Conservation (phyloP, 805 yeast genomes). For the Komagataella ulmi region DNA sequence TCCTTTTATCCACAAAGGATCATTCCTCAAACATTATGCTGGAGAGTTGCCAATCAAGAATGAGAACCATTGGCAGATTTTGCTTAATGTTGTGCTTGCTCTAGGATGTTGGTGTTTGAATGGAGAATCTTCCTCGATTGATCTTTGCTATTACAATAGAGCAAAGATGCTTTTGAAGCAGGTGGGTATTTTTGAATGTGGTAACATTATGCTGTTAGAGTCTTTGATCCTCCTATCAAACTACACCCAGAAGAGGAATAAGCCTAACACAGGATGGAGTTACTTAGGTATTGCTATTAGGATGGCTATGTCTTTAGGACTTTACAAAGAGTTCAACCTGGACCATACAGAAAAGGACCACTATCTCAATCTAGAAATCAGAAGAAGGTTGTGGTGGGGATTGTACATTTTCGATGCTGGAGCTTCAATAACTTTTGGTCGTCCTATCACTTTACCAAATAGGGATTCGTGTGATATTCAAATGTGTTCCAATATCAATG, state of each 20-base stretch:
- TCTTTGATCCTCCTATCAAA: conserved; percentile 41
- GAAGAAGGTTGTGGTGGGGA: conserved; percentile 61
- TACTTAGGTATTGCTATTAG: conserved; percentile 50
- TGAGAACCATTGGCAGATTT: conserved; percentile 35
- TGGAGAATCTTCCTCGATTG: conserved; percentile 38
- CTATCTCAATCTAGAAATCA: conserved; percentile 34
- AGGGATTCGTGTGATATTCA: conserved; percentile 32
- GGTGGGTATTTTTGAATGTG: conserved; percentile 41
- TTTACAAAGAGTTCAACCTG: conserved; percentile 39
- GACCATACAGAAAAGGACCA: conserved; percentile 15
- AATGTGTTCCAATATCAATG: conserved; percentile 37
- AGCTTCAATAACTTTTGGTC: conserved; percentile 49
- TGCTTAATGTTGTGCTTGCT: conserved; percentile 45
- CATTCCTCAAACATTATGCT: conserved; percentile 33
- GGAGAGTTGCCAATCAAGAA: conserved; percentile 26
- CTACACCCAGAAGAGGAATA: conserved; percentile 51
- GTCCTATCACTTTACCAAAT: conserved; percentile 44
- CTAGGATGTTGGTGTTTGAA: conserved; percentile 59
- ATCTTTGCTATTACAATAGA: conserved; percentile 36
- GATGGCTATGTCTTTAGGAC: conserved; percentile 55
- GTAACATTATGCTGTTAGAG: conserved; percentile 39
- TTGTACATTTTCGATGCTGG: conserved; percentile 50
- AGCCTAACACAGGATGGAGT: conserved; percentile 60
- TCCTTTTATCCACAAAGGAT: conserved; percentile 45
- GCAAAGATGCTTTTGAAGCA: conserved; percentile 29